A percentile compares a stretch with the other conserved stretches of the same genome.
Evolutionary conservation across 495 filamentous ascomycete genomes (phyloP).

Genomic region (Xylona heveae): DNA sequence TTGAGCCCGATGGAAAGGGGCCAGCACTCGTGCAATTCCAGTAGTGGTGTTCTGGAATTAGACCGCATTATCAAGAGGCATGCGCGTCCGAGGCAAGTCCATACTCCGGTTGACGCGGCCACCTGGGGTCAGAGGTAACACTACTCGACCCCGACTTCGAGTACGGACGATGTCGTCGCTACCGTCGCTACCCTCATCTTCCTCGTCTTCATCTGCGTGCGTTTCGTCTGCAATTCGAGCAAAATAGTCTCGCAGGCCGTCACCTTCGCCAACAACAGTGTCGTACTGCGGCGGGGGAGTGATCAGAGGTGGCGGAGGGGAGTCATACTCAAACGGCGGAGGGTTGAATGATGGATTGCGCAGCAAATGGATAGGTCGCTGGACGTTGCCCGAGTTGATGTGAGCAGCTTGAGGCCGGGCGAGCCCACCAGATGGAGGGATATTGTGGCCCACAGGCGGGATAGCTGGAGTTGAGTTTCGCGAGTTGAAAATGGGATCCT

Average conservation of each 20-base stretch:
- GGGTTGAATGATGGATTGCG: slow-evolving; percentile 80
- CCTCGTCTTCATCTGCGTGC: slow-evolving; percentile 29
- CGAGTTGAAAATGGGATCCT: too few species aligned
- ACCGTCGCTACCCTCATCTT: slow-evolving; percentile 30
- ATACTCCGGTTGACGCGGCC: slow-evolving; percentile 49
- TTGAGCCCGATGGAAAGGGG: too few species aligned
- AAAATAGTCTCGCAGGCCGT: slow-evolving; percentile 83
- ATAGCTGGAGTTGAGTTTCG: too few species aligned
- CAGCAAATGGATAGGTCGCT: slow-evolving; percentile 71
- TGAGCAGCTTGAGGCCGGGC: slow-evolving; percentile 27
- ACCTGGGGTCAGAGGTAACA: slow-evolving; percentile 48
- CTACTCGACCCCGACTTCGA: slow-evolving; percentile 26
- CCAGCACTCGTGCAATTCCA: too few species aligned
- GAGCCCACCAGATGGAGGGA: slow-evolving; percentile 20
- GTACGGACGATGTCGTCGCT: slow-evolving; percentile 16
- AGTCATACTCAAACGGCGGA: slow-evolving; percentile 72
- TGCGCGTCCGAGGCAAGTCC: slow-evolving; percentile 25
- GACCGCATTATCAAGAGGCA: slow-evolving; percentile 12
- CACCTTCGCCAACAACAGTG: slow-evolving; percentile 56
- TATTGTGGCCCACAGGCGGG: slow-evolving; percentile 24
- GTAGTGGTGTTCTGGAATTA: slow-evolving; percentile 1
- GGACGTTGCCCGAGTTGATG: slow-evolving; percentile 18
- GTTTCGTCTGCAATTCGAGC: slow-evolving; percentile 23
- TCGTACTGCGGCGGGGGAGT: slow-evolving; percentile 86
- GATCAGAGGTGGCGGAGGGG: slow-evolving; percentile 61